Conservation (phyloP, 2,329 filamentous ascomycete species). For the Colletotrichum orbiculare region DNA sequence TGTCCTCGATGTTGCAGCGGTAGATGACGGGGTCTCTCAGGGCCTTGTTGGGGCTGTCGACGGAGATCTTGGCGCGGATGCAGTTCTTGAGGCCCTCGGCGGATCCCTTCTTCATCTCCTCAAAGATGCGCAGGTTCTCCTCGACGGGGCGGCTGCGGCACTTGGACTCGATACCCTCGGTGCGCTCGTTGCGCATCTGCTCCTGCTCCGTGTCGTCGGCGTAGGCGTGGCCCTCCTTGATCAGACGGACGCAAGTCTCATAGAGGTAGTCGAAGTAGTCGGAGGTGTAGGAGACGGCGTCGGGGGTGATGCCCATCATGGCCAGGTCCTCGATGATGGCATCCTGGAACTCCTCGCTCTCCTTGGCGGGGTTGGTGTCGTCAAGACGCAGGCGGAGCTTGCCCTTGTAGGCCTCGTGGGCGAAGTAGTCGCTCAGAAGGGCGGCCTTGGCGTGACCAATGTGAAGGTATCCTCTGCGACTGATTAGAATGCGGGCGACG, state of each 20-base stretch:
- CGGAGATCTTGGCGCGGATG: slow-evolving; percentile 93
- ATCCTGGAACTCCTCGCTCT: slow-evolving; percentile 97
- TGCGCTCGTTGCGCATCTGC: slow-evolving; percentile 86
- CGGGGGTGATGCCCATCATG: slow-evolving; percentile 91
- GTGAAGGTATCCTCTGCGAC: slow-evolving; percentile 70
- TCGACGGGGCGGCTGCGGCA: slow-evolving; percentile 82
- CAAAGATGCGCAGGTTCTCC: slow-evolving; percentile 86
- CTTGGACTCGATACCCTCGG: slow-evolving; percentile 84
- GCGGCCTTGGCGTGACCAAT: slow-evolving; percentile 97
- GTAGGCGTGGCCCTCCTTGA: slow-evolving; percentile 89
- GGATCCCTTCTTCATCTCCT: slow-evolving; percentile 91
- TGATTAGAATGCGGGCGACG: neutral
- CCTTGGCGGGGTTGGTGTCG: slow-evolving; percentile 96
- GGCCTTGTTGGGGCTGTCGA: slow-evolving; percentile 93
- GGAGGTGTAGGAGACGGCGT: slow-evolving; percentile 88
- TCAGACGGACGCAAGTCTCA: slow-evolving; percentile 84
- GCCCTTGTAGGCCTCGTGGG: slow-evolving; percentile 91
- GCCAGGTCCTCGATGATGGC: slow-evolving; percentile 91
- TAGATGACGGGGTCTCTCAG: slow-evolving; percentile 98
- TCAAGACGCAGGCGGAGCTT: slow-evolving; percentile 93
- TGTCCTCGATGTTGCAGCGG: slow-evolving; percentile 79
- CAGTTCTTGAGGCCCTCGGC: slow-evolving; percentile 86
- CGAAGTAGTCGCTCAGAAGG: slow-evolving; percentile 95
- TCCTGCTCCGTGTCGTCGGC: slow-evolving; percentile 94
- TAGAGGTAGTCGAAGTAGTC: slow-evolving; percentile 97